These are phyloP conservation scores for Pleurotus tuoliensis DNA, from an alignment of 768 basidiomycete genomes.

Conservation along the genomic window DNA sequence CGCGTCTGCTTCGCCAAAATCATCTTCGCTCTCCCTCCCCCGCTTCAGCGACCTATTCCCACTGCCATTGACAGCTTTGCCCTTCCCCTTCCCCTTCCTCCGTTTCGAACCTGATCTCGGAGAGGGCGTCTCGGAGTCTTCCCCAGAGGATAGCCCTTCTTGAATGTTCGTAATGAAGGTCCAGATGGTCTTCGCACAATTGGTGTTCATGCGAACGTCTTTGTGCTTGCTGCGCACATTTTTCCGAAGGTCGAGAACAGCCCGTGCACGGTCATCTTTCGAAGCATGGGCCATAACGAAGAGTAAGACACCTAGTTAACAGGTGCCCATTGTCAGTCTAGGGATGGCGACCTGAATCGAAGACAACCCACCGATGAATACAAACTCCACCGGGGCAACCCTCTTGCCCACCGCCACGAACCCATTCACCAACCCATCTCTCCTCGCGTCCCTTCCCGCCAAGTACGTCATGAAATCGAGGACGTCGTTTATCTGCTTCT, in stretches of 20 bases:
- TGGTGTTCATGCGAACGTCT: conserved; percentile 63
- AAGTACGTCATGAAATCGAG: conserved; percentile 54
- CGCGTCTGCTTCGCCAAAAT: too few species aligned
- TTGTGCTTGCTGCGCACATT: conserved; percentile 50
- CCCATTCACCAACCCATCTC: conserved; percentile 31
- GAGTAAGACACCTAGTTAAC: conserved; percentile 58
- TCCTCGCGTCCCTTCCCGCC: conserved; percentile 28
- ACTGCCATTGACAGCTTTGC: too few species aligned
- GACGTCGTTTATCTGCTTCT: conserved; percentile 46
- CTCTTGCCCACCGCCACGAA: conserved; percentile 54
- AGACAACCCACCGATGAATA: conserved; percentile 64
- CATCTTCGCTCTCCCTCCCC: too few species aligned
- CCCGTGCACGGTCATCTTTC: conserved; percentile 45
- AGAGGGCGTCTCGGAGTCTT: too few species aligned
- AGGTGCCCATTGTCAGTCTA: not conserved
- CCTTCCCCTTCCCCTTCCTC: not conserved
- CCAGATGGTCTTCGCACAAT: conserved; percentile 58
- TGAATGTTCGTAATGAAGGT: conserved; percentile 31
- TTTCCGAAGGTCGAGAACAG: conserved; percentile 54
- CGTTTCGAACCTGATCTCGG: not conserved
- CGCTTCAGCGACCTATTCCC: too few species aligned
- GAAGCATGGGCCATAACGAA: conserved; percentile 45
- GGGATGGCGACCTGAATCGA: not conserved
- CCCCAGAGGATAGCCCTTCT: too few species aligned
- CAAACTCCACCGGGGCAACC: conserved; percentile 73